Conservation (phyloP, 2,329 filamentous ascomycete genomes). For the Coleophoma eucalyptorum region DNA sequence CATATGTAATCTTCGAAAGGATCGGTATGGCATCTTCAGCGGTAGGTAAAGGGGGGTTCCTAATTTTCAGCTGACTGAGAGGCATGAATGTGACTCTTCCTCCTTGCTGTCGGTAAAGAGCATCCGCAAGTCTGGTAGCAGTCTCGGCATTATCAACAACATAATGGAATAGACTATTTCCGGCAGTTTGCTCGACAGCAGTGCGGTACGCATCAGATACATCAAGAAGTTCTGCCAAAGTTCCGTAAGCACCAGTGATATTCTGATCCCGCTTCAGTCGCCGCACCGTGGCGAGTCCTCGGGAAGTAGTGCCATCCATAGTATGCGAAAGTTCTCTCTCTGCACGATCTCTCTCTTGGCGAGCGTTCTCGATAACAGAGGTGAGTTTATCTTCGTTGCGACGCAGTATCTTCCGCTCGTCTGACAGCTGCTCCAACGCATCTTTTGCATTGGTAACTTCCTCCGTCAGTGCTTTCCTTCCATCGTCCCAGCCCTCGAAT, state of each 20-base stretch:
- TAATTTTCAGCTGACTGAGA: slow-evolving; percentile 73
- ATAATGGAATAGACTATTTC: slow-evolving; percentile 90
- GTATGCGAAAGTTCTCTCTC: slow-evolving; percentile 76
- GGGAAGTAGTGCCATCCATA: slow-evolving; percentile 85
- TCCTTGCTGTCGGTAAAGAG: slow-evolving; percentile 72
- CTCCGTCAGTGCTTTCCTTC: slow-evolving; percentile 68
- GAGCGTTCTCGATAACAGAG: slow-evolving; percentile 70
- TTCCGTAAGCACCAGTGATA: slow-evolving; percentile 86
- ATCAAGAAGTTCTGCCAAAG: slow-evolving; percentile 86
- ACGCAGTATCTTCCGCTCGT: slow-evolving; percentile 83
- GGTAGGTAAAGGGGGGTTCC: slow-evolving; percentile 72
- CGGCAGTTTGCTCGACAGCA: slow-evolving; percentile 89
- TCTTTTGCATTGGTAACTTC: slow-evolving; percentile 76
- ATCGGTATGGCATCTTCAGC: slow-evolving; percentile 86
- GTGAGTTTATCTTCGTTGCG: slow-evolving; percentile 86
- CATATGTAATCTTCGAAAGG: slow-evolving; percentile 78
- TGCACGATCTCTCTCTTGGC: slow-evolving; percentile 72
- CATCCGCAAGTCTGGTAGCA: slow-evolving; percentile 75
- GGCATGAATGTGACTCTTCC: slow-evolving; percentile 95
- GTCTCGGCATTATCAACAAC: slow-evolving; percentile 91
- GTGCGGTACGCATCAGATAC: slow-evolving; percentile 82
- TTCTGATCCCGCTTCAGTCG: slow-evolving; percentile 76
- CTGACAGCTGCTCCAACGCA: slow-evolving; percentile 71
- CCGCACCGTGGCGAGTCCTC: slow-evolving; percentile 82
- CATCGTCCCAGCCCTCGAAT: slow-evolving; percentile 75